These are phyloP conservation scores for Jaltomata sinuosa DNA, from an alignment of 257 asterid genomes.

Conservation along the genomic window DNA sequence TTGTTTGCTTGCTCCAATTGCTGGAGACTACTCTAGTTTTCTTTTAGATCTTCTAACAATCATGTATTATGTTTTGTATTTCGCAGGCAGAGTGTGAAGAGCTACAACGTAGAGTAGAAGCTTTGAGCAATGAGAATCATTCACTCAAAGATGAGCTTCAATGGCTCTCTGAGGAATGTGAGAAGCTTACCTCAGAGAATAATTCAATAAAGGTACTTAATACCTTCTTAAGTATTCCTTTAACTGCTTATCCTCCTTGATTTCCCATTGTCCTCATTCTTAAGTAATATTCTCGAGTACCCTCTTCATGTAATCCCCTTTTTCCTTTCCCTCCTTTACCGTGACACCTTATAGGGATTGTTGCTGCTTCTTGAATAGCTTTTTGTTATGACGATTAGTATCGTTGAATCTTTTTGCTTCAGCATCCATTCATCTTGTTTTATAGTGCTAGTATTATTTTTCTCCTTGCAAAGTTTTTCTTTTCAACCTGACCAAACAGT, in stretches of 20 bases:
- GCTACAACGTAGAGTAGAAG: slow-evolving; percentile 66
- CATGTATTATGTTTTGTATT: not conserved
- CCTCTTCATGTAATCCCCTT: not conserved
- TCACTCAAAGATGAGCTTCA: slow-evolving; percentile 57
- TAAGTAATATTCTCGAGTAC: not conserved
- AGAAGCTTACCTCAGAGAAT: slow-evolving; percentile 66
- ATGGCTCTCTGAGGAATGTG: slow-evolving; percentile 77
- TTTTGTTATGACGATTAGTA: not conserved
- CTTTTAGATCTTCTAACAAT: not conserved
- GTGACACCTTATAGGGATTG: not conserved
- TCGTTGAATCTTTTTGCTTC: not conserved
- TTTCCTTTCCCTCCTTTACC: not conserved
- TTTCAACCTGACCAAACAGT: not conserved
- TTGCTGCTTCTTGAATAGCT: not conserved
- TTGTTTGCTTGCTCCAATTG: not conserved
- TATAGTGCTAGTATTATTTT: not conserved
- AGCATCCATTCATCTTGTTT: not conserved
- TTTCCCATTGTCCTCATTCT: not conserved
- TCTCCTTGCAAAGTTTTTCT: not conserved
- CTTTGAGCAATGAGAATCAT: slow-evolving; percentile 53
- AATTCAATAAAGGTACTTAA: slow-evolving; percentile 45
- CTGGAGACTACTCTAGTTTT: not conserved
- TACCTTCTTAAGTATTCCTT: not conserved
- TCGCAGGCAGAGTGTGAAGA: slow-evolving; percentile 84
- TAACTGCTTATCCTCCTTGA: not conserved